These are phyloP conservation scores for Xylaria multiplex DNA, from an alignment of 2,329 filamentous ascomycete species.

Conservation along the genomic window DNA sequence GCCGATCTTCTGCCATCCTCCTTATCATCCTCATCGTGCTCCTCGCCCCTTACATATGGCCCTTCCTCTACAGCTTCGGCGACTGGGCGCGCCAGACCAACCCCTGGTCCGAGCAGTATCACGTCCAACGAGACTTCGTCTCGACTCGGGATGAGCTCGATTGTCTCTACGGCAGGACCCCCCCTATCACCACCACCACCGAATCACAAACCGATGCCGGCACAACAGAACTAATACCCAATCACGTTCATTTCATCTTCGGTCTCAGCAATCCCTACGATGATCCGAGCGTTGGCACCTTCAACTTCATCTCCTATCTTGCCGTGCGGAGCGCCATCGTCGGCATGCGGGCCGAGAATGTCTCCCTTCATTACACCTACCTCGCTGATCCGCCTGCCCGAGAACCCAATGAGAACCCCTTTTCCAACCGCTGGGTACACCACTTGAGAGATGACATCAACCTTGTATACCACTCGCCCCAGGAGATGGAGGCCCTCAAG, in stretches of 20 bases:
- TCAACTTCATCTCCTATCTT: slow-evolving; percentile 53
- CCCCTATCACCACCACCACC: slow-evolving; percentile 23
- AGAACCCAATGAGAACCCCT: slow-evolving; percentile 47
- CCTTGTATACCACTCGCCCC: slow-evolving; percentile 50
- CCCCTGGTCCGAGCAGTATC: slow-evolving; percentile 50
- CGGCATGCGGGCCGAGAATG: slow-evolving; percentile 50
- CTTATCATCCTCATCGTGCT: slow-evolving; percentile 39
- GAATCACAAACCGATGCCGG: slow-evolving; percentile 27
- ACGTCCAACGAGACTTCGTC: slow-evolving; percentile 48
- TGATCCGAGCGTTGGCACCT: slow-evolving; percentile 47
- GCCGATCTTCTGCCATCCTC: slow-evolving; percentile 35
- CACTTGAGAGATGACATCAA: slow-evolving; percentile 50
- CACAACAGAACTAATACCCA: slow-evolving; percentile 48
- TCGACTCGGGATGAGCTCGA: slow-evolving; percentile 49
- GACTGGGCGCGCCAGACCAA: slow-evolving; percentile 50
- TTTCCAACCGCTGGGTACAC: slow-evolving; percentile 52
- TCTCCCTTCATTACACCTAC: slow-evolving; percentile 53
- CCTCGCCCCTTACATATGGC: slow-evolving; percentile 41
- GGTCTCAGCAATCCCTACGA: slow-evolving; percentile 50
- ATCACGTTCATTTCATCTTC: slow-evolving; percentile 54
- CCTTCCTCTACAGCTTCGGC: slow-evolving; percentile 41
- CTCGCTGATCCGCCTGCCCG: slow-evolving; percentile 50
- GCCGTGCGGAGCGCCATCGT: slow-evolving; percentile 52
- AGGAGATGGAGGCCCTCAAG: slow-evolving; percentile 45
- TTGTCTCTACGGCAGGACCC: slow-evolving; percentile 47